Evolutionary conservation across 768 basidiomycete genomes (phyloP).

Genomic region (Lentinula sp.): DNA sequence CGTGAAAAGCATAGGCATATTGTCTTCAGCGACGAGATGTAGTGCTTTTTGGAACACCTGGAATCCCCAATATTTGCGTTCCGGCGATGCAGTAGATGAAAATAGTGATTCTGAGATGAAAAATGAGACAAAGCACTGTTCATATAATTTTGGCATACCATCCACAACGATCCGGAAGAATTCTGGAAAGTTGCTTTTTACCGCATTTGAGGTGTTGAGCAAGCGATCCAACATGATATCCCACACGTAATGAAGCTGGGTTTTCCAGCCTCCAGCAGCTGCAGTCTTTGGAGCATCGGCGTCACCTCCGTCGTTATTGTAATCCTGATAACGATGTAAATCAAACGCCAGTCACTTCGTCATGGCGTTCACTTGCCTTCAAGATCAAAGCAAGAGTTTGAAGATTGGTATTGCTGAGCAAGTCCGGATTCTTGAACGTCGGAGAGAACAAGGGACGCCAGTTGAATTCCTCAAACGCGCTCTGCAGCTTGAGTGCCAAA

Average conservation of each 20-base stretch:
- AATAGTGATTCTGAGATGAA: constrained; percentile 72
- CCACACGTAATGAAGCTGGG: constrained; percentile 93
- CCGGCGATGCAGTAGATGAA: constrained; percentile 72
- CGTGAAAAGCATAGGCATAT: constrained; percentile 84
- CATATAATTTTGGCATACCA: constrained; percentile 40
- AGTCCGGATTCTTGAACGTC: constrained; percentile 67
- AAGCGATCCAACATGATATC: constrained; percentile 72
- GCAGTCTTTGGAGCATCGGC: constrained; percentile 40
- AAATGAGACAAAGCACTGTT: neutral
- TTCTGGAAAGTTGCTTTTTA: constrained; percentile 73
- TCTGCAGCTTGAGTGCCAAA: constrained; percentile 66
- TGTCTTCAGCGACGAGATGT: constrained; percentile 53
- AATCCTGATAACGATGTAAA: constrained; percentile 37
- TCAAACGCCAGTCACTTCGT: neutral
- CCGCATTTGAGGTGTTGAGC: constrained; percentile 32
- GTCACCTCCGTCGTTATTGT: constrained; percentile 49
- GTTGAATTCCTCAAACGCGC: constrained; percentile 48
- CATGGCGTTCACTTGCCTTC: constrained; percentile 48
- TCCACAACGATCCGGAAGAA: constrained; percentile 92
- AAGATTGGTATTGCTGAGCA: constrained; percentile 74
- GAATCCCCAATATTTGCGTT: constrained; percentile 97
- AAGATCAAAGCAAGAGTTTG: constrained; percentile 65
- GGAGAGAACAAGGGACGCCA: constrained; percentile 67
- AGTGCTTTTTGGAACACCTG: constrained; percentile 81
- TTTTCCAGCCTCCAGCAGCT: constrained; percentile 65